phyloP scores from a whole-genome alignment of 2,329 filamentous ascomycete genomes.

The Nannizzia gypsea region DNA sequence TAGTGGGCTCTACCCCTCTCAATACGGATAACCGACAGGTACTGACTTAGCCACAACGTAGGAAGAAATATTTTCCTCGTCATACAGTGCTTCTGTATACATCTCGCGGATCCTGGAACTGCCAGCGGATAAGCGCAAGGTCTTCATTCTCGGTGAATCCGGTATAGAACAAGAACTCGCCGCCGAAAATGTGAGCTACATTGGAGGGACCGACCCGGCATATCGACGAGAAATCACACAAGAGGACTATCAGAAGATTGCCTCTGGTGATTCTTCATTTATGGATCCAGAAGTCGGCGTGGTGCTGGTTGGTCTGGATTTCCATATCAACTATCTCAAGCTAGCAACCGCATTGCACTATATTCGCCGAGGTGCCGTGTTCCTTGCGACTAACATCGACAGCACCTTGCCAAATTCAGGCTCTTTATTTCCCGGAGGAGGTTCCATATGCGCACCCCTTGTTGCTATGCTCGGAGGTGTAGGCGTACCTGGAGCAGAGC shows the following conservation, averaged over 20 bases:
- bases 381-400: conserved; percentile 88
- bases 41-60: conserved; percentile 20
- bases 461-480: conserved; percentile 51
- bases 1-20: conserved; percentile 32
- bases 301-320: conserved; percentile 83
- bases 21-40: background rate
- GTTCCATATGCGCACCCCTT: conserved; percentile 66
- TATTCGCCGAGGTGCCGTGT: conserved; percentile 63
- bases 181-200: conserved; percentile 63
- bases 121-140: conserved; percentile 70
- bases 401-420: conserved; percentile 74
- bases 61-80: conserved; percentile 92
- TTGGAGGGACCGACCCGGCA: conserved; percentile 74
- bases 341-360: conserved; percentile 76
- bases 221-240: conserved; percentile 66
- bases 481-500: conserved; percentile 42
- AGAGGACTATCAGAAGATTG: conserved; percentile 68
- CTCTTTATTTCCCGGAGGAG: conserved; percentile 82
- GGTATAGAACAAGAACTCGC: conserved; percentile 83
- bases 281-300: conserved; percentile 82
- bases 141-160: conserved; percentile 82
- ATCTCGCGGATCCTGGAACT: conserved; percentile 84
- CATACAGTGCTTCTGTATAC: conserved; percentile 91
- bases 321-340: conserved; percentile 93
- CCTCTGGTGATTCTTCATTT: conserved; percentile 54